Percentiles rank a stretch among this genome's conserved stretches.
These are phyloP conservation scores for Buxus sempervirens DNA, from an alignment of 164 flowering plant genomes.

Conservation along the genomic window DNA sequence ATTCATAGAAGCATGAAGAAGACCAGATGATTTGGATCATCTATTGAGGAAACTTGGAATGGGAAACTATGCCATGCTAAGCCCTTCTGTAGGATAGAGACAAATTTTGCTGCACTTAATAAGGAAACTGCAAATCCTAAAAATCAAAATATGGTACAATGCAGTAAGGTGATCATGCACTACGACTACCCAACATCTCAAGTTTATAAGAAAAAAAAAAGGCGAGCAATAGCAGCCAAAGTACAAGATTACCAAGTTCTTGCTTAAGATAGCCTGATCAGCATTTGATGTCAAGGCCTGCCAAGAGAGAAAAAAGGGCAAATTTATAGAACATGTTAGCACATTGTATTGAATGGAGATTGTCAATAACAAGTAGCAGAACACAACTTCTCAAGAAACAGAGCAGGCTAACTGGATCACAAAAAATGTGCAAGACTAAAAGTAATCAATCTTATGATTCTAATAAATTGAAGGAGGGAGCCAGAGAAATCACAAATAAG, in stretches of 20 bases:
- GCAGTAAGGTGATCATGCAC: neutral
- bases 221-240: conserved; percentile 3
- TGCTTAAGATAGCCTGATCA: conserved; percentile 81
- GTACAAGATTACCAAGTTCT: conserved; percentile 58
- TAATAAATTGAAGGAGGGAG: no score
- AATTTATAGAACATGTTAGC: neutral
- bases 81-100: neutral
- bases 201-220: neutral
- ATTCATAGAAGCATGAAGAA: neutral
- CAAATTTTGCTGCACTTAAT: neutral
- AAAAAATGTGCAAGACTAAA: no score
- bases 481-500: no score
- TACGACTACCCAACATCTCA: neutral
- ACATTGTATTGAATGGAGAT: neutral
- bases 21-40: neutral
- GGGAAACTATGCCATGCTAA: neutral
- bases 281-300: conserved; percentile 60
- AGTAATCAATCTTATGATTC: no score
- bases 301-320: conserved; percentile 15
- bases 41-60: neutral
- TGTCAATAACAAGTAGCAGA: neutral
- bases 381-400: neutral
- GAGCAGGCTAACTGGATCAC: neutral
- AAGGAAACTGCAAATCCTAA: neutral
- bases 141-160: neutral